Evolutionary conservation across 192 early-diverging fungal genomes (phyloP).

Genomic region (Rhizoclosmatium sp.): DNA sequence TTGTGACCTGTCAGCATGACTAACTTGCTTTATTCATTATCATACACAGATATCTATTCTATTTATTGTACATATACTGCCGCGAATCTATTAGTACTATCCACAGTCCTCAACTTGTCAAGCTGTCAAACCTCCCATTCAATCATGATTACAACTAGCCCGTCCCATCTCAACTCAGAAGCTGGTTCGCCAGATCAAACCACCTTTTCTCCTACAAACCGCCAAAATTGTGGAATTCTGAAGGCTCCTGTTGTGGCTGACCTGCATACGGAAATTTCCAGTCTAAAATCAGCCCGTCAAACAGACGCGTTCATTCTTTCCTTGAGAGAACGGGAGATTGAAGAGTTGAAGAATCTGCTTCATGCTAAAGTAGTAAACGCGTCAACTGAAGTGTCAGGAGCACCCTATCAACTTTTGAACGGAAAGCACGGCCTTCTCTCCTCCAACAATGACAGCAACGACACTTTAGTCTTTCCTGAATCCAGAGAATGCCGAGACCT

Average conservation of each 20-base stretch:
- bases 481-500: not conserved
- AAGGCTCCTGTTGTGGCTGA: not conserved
- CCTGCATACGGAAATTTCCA: slow-evolving; percentile 42
- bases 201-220: not conserved
- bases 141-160: slow-evolving; percentile 29
- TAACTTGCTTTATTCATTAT: too few species aligned
- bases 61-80: too few species aligned
- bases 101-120: too few species aligned
- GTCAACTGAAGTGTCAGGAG: not conserved
- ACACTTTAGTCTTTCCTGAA: slow-evolving; percentile 23
- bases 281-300: slow-evolving; percentile 39
- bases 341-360: slow-evolving; percentile 41
- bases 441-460: slow-evolving; percentile 28
- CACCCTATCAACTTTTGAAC: not conserved
- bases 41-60: too few species aligned
- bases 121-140: too few species aligned
- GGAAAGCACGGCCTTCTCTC: not conserved
- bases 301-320: slow-evolving; percentile 45
- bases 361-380: not conserved
- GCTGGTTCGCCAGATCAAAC: not conserved
- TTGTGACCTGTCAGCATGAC: too few species aligned
- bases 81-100: too few species aligned
- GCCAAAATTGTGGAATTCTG: not conserved
- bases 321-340: slow-evolving; percentile 48
- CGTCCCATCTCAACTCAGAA: not conserved